These are phyloP conservation scores for Saprolegnia parasitica DNA, from an alignment of 352 stramenopile genomes.

Conservation along the genomic window DNA sequence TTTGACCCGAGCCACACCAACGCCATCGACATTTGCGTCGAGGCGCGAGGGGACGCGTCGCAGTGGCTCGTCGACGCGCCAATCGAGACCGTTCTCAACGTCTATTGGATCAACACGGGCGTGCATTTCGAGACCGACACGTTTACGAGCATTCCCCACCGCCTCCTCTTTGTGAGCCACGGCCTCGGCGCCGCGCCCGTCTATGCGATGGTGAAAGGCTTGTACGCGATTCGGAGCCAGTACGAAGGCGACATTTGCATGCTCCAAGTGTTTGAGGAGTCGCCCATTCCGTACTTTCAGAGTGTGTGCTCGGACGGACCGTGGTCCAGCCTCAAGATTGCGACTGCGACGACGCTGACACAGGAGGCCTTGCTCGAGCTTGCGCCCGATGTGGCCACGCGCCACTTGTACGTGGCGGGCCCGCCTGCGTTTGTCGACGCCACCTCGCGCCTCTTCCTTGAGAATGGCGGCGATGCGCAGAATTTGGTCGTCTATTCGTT, in stretches of 20 bases:
- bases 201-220: constrained; percentile 21
- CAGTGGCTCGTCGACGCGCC: background rate
- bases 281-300: constrained; percentile 9
- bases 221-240: background rate
- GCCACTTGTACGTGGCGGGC: constrained; percentile 4
- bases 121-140: constrained; percentile 24
- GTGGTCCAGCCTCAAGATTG: background rate
- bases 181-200: constrained; percentile 10
- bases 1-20: background rate
- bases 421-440: background rate
- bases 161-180: constrained; percentile 19
- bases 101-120: constrained; percentile 18
- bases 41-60: background rate
- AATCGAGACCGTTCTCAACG: background rate
- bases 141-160: background rate
- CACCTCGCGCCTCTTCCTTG: background rate
- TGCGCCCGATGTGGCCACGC: background rate
- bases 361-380: background rate
- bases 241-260: constrained; percentile 17
- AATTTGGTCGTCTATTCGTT: constrained; percentile 5
- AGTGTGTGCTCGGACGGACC: background rate
- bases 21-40: constrained; percentile 18
- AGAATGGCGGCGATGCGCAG: background rate
- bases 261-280: constrained; percentile 4
- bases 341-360: background rate